Evolutionary conservation across 2,329 filamentous ascomycete genomes (phyloP), one percentile per base, ranked within the genome.

Genomic region (Colletotrichum destructivum): DNA sequence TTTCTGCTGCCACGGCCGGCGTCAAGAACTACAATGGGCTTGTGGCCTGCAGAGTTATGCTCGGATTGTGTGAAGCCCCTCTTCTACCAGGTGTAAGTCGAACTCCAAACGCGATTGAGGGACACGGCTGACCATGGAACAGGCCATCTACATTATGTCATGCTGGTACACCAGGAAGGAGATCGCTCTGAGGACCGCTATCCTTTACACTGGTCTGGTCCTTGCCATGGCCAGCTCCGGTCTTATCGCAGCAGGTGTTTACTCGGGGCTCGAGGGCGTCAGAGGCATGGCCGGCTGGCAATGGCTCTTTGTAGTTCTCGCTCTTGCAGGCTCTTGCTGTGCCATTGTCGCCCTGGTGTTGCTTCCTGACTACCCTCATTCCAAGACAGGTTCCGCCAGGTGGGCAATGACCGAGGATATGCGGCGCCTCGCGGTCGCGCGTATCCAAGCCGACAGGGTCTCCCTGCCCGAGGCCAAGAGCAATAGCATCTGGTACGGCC

Each of bases 141-240:
- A 51, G 0, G 80, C 80, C 0, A 76, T 85, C 6, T 93, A 90
- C 81, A 91, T 89, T 74, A 35, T 78, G 42, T 73, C 69, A 26
- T 75, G 72, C 56, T 78, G 77, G 77, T 79, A 79, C 56, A 74
- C 75, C 3, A 69, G 73, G 0, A 72, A 71, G n/a, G 77, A 79
- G 49, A 64, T 78, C 7, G 75, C 72, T 0, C 51, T 75, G 8
- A 75, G 77, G 2, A 75, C 71, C 4, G 75, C 75, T 7, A 71
- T 79, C 23, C 59, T 78, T 12, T 78, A 78, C 9, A 51, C 49
- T 2, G 49, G 49, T 6, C 49, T 51, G 2, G 49, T 51, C 16
- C 49, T 26, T 26, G 49, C 49, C 21, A 51, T 51, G 49, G 21
- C 49, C 13, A 51, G 49, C 21, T 51, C 49, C 49, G 49, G 49